These are phyloP conservation scores for Leccinum subtestaceum DNA, from an alignment of 768 basidiomycete species.

Conservation along the genomic window DNA sequence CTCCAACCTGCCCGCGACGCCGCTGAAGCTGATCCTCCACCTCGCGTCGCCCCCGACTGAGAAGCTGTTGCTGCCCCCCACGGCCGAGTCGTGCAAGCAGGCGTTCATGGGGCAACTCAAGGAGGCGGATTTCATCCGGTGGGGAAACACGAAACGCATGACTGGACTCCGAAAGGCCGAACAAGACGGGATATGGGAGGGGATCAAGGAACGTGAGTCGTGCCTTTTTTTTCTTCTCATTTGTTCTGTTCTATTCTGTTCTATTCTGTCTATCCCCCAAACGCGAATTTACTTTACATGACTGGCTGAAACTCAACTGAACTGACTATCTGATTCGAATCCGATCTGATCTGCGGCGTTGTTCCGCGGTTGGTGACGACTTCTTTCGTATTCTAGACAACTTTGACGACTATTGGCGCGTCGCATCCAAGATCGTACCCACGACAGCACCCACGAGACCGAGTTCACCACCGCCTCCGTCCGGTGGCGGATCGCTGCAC, in stretches of 20 bases:
- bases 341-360: not conserved
- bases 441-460: conserved; percentile 63
- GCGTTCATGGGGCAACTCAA: conserved; percentile 95
- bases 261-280: no score
- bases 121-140: conserved; percentile 95
- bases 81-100: conserved; percentile 84
- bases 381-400: conserved; percentile 58
- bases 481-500: conserved; percentile 57
- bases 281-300: no score
- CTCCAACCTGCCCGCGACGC: conserved; percentile 41
- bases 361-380: conserved; percentile 12
- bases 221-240: not conserved
- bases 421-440: conserved; percentile 91
- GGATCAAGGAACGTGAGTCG: conserved; percentile 85
- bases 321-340: not conserved
- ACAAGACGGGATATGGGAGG: conserved; percentile 97
- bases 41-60: conserved; percentile 85
- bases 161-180: conserved; percentile 87
- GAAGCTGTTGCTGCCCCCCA: conserved; percentile 77
- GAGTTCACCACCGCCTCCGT: conserved; percentile 48
- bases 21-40: conserved; percentile 81
- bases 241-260: conserved; percentile 36
- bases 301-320: not conserved
- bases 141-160: conserved; percentile 94
- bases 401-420: conserved; percentile 92